Base-by-base conservation (phyloP, 352 stramenopile species). In the Globisporangium paddicum region DNA sequence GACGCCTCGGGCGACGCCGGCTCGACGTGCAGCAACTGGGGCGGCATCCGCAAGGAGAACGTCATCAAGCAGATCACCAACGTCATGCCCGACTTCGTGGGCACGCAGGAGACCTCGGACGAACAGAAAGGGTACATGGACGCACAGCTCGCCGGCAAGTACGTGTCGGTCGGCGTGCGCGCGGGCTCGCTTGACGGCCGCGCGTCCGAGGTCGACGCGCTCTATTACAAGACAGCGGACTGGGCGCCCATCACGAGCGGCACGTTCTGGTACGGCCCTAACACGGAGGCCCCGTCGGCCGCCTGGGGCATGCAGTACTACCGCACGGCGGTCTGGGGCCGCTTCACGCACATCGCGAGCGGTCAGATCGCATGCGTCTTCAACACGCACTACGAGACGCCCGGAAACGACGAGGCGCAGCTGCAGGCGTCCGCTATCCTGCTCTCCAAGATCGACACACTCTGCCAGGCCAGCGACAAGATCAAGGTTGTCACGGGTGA, bases 381-480 rank as follows among this genome's bases (percentile, higher is more conserved):
- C 30, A 93, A 93, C 66, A 91, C 83, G 46, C 83, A 91, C 72
- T 93, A 87, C 62, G 83, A 93, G 67, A 93, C 79, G 2, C 81
- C 78, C 18, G 83, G 83, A 5, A 89, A 90, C 19, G 72, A 90
- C 32, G 71, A 85, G 42, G 80, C 80, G 13, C 83, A 93, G 68
- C 68, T 74, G 19, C 69, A 91, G 49, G 79, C 67, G 21, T 84
- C 83, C 7, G 71, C 82, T 21, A 86, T 93, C 58, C 77, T 93
- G 26, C 67, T 89, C 32, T 51, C 74, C 28, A 73, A 78, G 38
- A 71, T 77, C 19, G 68, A 75, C 28, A 55, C 70, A 7, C 41
- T 82, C 55, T 93, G 82, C 46, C 66, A 87, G 21, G 56, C 75
- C 0, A 52, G 48, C 0, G 82, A 93, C 66, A 83, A 82, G 47